These are phyloP conservation scores for Craterostigma plantagineum DNA, from an alignment of 257 asterid species.

Conservation along the genomic window DNA sequence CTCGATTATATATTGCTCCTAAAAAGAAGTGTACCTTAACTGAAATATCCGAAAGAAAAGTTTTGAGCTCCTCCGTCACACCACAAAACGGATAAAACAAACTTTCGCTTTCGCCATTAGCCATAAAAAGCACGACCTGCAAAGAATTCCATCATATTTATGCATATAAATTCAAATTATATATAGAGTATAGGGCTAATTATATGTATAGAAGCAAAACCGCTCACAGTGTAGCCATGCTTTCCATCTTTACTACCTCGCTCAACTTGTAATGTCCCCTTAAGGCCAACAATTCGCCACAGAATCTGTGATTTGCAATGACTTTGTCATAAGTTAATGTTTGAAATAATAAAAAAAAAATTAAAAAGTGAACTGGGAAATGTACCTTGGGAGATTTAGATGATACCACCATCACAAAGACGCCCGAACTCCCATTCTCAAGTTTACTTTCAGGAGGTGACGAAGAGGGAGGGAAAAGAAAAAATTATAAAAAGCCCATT, in stretches of 20 bases:
- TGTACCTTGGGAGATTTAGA: conserved; percentile 81
- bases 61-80: conserved; percentile 66
- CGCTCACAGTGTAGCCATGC: conserved; percentile 62
- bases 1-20: conserved; percentile 10
- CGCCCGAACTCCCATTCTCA: conserved; percentile 84
- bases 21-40: too few species aligned
- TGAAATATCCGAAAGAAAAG: conserved; percentile 61
- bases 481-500: conserved; percentile 3
- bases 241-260: conserved; percentile 64
- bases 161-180: conserved; percentile 3
- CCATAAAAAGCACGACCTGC: conserved; percentile 27
- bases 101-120: conserved; percentile 46
- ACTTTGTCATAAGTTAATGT: not conserved
- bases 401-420: conserved; percentile 80
- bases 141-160: not conserved
- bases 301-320: conserved; percentile 26
- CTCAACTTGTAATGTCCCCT: conserved; percentile 78
- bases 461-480: not conserved
- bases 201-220: conserved; percentile 2
- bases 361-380: not conserved
- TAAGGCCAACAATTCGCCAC: conserved; percentile 84
- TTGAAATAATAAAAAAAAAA: too few species aligned
- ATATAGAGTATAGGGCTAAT: not conserved
- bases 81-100: conserved; percentile 57
- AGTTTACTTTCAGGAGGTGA: conserved; percentile 37